These are phyloP conservation scores for Dillenia suffruticosa DNA, from an alignment of 164 flowering plant species.

Conservation along the genomic window DNA sequence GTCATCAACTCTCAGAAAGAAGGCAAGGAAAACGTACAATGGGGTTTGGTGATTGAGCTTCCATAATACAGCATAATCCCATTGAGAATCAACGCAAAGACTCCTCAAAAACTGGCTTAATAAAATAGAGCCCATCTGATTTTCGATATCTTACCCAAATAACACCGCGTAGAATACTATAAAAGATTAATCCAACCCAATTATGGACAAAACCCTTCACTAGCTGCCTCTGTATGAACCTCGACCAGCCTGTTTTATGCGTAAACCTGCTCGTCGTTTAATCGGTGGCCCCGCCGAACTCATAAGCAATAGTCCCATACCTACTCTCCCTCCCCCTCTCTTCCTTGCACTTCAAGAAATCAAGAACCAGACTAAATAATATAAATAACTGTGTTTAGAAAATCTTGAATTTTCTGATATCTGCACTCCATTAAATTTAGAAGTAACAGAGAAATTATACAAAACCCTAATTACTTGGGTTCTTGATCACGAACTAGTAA, in stretches of 20 bases:
- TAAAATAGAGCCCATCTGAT: constrained; percentile 41
- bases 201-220: constrained; percentile 16
- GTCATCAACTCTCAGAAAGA: no score
- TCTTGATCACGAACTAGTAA: no score
- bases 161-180: constrained; percentile 4
- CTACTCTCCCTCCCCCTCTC: constrained; percentile 1
- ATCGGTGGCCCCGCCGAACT: constrained; percentile 61
- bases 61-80: constrained; percentile 95
- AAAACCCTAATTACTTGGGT: no score
- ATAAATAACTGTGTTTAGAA: no score
- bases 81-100: constrained; percentile 53
- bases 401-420: neutral
- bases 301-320: constrained; percentile 37
- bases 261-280: constrained; percentile 63
- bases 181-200: constrained; percentile 11
- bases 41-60: constrained; percentile 42
- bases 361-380: no score
- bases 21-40: constrained; percentile 45
- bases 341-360: neutral
- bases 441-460: no score
- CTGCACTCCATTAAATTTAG: neutral
- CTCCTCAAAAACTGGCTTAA: constrained; percentile 55
- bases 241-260: constrained; percentile 83
- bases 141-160: constrained; percentile 4
- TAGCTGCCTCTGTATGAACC: constrained; percentile 82